A percentile compares a stretch with the other conserved stretches of the same genome.
phyloP scores from a whole-genome alignment of 768 basidiomycete species.

The Sistotremastrum niveocremeum region DNA sequence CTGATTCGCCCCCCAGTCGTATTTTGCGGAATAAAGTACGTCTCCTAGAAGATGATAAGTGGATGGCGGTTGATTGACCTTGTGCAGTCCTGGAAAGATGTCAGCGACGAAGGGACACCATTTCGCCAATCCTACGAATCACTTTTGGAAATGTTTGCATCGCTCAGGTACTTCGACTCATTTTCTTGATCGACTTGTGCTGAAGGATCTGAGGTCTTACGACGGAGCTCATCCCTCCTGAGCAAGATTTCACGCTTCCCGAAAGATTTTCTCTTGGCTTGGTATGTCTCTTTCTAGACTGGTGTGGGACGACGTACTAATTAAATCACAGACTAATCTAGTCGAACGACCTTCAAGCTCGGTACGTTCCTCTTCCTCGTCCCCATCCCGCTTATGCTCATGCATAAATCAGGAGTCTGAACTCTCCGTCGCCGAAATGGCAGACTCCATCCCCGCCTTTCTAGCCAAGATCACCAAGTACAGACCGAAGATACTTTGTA shows the following conservation, averaged over 20 bases:
- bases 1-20: slow-evolving; percentile 32
- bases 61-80: neutral
- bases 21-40: slow-evolving; percentile 79
- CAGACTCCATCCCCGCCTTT: slow-evolving; percentile 38
- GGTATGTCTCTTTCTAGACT: slow-evolving; percentile 27
- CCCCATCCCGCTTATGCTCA: neutral
- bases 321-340: slow-evolving; percentile 49
- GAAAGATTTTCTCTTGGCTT: slow-evolving; percentile 47
- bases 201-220: slow-evolving; percentile 38
- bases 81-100: slow-evolving; percentile 45
- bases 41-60: neutral
- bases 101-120: slow-evolving; percentile 66
- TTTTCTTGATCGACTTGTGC: neutral
- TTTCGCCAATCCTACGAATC: slow-evolving; percentile 68
- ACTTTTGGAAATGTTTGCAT: slow-evolving; percentile 68
- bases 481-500: slow-evolving; percentile 57
- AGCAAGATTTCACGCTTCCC: slow-evolving; percentile 50
- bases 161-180: slow-evolving; percentile 35
- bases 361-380: slow-evolving; percentile 20
- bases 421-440: slow-evolving; percentile 38
- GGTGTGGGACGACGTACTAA: neutral
- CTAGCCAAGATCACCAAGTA: slow-evolving; percentile 43
- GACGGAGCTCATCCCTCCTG: slow-evolving; percentile 31
- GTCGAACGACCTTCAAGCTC: slow-evolving; percentile 56
- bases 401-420: slow-evolving; percentile 34